These are phyloP conservation scores for Microsporum ferrugineum DNA, from an alignment of 2,329 filamentous ascomycete genomes.

Conservation along the genomic window DNA sequence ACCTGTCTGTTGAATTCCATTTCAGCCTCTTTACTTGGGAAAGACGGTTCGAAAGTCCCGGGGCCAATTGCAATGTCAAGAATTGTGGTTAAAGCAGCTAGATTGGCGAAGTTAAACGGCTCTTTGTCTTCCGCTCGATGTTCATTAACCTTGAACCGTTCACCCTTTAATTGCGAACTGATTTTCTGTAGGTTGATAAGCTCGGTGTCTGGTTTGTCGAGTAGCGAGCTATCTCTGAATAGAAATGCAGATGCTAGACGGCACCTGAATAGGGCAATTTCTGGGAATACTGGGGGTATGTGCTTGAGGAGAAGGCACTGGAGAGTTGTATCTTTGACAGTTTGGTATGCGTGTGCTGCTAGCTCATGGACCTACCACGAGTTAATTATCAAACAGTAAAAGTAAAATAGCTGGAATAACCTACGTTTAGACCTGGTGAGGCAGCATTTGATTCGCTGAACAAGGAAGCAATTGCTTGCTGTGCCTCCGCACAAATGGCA, in stretches of 20 bases:
- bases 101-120: slow-evolving; percentile 50
- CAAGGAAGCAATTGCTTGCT: slow-evolving; percentile 24
- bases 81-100: slow-evolving; percentile 54
- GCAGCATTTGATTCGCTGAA: slow-evolving; percentile 10
- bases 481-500: slow-evolving; percentile 23
- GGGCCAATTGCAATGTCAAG: slow-evolving; percentile 67
- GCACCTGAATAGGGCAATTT: slow-evolving; percentile 30
- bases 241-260: slow-evolving; percentile 31
- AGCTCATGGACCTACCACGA: slow-evolving; percentile 22
- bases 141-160: slow-evolving; percentile 24
- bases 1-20: slow-evolving; percentile 58
- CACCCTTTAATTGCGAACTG: slow-evolving; percentile 20
- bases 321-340: slow-evolving; percentile 28
- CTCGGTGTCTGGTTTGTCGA: slow-evolving; percentile 19
- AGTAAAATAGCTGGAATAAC: slow-evolving; percentile 6
- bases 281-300: slow-evolving; percentile 27
- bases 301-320: slow-evolving; percentile 33
- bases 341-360: slow-evolving; percentile 21
- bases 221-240: slow-evolving; percentile 18
- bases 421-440: slow-evolving; percentile 8
- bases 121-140: slow-evolving; percentile 7
- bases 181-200: slow-evolving; percentile 25
- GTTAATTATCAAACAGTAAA: slow-evolving; percentile 10
- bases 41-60: slow-evolving; percentile 28
- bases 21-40: slow-evolving; percentile 24